phyloP scores from a whole-genome alignment of 1,284 basidiomycete species.

The Vanrija humicola region DNA sequence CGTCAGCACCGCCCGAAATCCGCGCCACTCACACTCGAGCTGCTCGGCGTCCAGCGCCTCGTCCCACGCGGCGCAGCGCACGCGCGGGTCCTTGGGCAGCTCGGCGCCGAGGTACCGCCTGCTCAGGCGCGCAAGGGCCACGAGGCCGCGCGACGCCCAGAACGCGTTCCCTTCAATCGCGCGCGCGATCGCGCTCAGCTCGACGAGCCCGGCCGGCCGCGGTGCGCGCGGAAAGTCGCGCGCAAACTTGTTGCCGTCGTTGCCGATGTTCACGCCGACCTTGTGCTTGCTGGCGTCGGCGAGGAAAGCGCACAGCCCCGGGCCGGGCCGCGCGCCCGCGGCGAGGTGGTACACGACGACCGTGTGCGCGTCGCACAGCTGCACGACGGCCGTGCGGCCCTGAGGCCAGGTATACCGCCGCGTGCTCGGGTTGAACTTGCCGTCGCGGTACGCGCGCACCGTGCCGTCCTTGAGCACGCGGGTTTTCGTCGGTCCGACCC shows the following conservation, averaged over 20 bases:
- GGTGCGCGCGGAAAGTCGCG: slow-evolving; percentile 37
- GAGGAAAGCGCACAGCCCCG: slow-evolving; percentile 32
- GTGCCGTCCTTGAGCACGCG: not conserved
- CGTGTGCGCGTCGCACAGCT: slow-evolving; percentile 43
- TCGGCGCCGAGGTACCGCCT: slow-evolving; percentile 38
- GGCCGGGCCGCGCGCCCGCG: not conserved
- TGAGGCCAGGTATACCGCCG: slow-evolving; percentile 18
- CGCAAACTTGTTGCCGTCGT: slow-evolving; percentile 44
- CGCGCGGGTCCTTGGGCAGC: slow-evolving; percentile 31
- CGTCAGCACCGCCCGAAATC: not conserved
- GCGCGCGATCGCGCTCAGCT: slow-evolving; percentile 42
- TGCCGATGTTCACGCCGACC: slow-evolving; percentile 43
- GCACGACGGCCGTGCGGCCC: slow-evolving; percentile 44
- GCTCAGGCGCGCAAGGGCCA: slow-evolving; percentile 40
- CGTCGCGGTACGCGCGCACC: not conserved
- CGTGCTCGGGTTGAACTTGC: slow-evolving; percentile 11
- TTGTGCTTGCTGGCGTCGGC: slow-evolving; percentile 38
- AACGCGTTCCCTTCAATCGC: slow-evolving; percentile 35
- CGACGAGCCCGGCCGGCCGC: slow-evolving; percentile 31
- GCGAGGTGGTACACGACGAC: slow-evolving; percentile 46
- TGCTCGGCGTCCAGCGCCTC: slow-evolving; percentile 27
- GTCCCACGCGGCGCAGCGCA: slow-evolving; percentile 45
- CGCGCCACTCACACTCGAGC: slow-evolving; percentile 39
- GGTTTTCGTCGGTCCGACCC: slow-evolving; percentile 1
- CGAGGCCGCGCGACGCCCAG: slow-evolving; percentile 25